A percentile compares a stretch with the other conserved stretches of the same genome.
Evolutionary conservation across 768 basidiomycete genomes (phyloP).

Genomic region (Auricularia sp.): DNA sequence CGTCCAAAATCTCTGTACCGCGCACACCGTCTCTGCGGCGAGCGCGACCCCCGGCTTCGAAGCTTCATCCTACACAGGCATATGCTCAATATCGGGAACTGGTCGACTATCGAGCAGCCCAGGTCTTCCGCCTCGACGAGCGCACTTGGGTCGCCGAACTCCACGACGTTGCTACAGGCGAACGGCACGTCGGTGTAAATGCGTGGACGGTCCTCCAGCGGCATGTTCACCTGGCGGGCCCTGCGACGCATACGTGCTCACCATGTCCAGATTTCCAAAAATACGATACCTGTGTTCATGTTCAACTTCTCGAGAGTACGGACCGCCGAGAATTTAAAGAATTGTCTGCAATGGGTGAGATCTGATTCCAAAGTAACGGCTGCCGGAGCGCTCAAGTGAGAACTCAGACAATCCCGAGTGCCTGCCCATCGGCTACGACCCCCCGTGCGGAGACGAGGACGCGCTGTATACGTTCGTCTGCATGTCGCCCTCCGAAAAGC

Average conservation of each 20-base stretch:
- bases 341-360: background rate
- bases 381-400: too few relatives aligned
- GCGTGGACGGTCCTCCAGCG: background rate
- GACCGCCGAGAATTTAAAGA: background rate
- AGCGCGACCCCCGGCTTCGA: background rate
- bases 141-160: background rate
- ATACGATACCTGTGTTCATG: background rate
- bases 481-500: too few relatives aligned
- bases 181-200: background rate
- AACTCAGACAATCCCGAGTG: too few relatives aligned
- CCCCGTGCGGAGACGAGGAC: too few relatives aligned
- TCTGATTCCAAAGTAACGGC: too few relatives aligned
- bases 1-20: background rate
- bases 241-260: background rate
- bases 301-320: background rate
- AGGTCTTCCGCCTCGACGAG: background rate
- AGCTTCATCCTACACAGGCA: background rate
- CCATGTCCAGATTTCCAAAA: background rate
- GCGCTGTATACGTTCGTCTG: too few relatives aligned
- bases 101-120: background rate
- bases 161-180: background rate
- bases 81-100: background rate
- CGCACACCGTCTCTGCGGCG: background rate
- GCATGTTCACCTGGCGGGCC: background rate
- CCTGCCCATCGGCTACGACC: too few relatives aligned